phyloP scores from a whole-genome alignment of 306 rosid genomes.

The Trifolium fragiferum region DNA sequence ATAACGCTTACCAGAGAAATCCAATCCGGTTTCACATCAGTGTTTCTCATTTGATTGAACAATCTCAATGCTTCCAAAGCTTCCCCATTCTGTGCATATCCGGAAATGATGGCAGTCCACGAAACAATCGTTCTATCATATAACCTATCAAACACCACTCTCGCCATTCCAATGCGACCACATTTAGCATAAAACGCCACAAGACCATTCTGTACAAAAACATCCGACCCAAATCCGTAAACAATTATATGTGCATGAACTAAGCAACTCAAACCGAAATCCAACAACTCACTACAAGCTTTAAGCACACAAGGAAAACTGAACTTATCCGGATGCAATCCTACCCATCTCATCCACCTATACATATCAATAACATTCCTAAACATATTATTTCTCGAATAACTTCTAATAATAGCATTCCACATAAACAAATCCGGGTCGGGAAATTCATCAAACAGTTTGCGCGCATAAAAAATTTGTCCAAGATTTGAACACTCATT shows the following conservation, averaged over 20 bases:
- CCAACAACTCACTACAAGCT: conserved; percentile 58
- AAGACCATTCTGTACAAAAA: conserved; percentile 71
- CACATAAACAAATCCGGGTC: conserved; percentile 59
- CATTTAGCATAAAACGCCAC: conserved; percentile 70
- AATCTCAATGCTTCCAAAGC: conserved; percentile 64
- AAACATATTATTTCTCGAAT: conserved; percentile 50
- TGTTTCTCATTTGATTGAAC: conserved; percentile 57
- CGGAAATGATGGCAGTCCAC: conserved; percentile 78
- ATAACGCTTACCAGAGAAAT: conserved; percentile 66
- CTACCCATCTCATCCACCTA: conserved; percentile 52
- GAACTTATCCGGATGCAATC: conserved; percentile 56
- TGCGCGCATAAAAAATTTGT: conserved; percentile 56
- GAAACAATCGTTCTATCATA: conserved; percentile 61
- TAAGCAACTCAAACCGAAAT: conserved; percentile 47
- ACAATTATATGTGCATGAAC: conserved; percentile 60
- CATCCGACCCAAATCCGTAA: conserved; percentile 53
- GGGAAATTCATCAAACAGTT: conserved; percentile 62
- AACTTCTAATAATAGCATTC: conserved; percentile 68
- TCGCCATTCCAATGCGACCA: conserved; percentile 51
- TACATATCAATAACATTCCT: conserved; percentile 50
- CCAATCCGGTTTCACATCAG: conserved; percentile 57
- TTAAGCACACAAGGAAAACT: conserved; percentile 67
- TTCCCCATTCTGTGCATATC: conserved; percentile 67
- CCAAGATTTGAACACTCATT: conserved; percentile 54
- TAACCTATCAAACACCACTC: conserved; percentile 60